Base-by-base conservation (phyloP, 2,329 filamentous ascomycete genomes). In the Nemania diffusa region DNA sequence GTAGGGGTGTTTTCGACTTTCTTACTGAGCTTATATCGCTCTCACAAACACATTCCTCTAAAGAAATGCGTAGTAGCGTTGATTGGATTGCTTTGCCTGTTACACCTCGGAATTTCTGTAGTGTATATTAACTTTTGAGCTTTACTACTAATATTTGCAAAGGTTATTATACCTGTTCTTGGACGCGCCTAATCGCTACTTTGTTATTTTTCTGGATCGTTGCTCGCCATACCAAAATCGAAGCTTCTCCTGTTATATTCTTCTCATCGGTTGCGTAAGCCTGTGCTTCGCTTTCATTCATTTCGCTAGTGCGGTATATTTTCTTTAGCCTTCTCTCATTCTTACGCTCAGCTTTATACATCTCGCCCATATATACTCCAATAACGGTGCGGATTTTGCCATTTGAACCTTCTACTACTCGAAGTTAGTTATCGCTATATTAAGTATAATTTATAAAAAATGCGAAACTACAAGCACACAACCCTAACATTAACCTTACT, bases 191-290 rank as follows among this genome's bases (percentile, higher is more conserved):
- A 17, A 62, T 40, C 5, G 20, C 8, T 15, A 57, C 9, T 29
- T 1, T 40, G 17, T 56, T 56, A 29, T 62, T 40, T 29, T n/a
- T 22, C 17, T 22, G 7, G 15, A 29, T 15, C 20, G 5, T 50
- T 29, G 27, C 60, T 40, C 42, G 51, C 60, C 51, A 62, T 9
- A 57, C 42, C 42, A 56, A 56, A 50, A 62, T 62, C 17, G 60
- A 62, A 50, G 40, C 60, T n/a, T 15, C 29, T 1, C 27, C 59
- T n/a, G 60, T 62, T 50, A 50, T n/a, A 50, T 62, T 62, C 9
- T 29, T 22, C 22, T 37, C 51, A 22, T 62, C 60, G 1, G 3
- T 37, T 1, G 29, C 4, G 42, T 62, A 62, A 26, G 27, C 37
- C 9, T 48, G n/a, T 20, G 11, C 9, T 8, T 9, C 40, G 8